Evolutionary conservation across 2,329 filamentous ascomycete species (phyloP), one percentile per base, ranked within the genome.

Genomic region (Diaporthe eres): DNA sequence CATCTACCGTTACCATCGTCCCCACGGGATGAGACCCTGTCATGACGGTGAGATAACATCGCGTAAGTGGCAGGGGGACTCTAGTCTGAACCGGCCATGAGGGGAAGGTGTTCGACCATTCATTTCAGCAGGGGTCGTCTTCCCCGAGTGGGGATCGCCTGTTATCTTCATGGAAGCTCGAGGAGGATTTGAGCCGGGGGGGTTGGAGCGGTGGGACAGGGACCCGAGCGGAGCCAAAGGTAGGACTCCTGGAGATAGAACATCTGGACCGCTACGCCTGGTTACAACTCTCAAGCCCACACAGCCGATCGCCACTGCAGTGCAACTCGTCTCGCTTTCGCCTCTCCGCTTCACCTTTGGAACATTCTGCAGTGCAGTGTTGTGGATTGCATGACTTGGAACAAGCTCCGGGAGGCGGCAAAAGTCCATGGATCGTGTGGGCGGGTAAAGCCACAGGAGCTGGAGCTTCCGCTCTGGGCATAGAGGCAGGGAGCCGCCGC

Each of bases 21-120:
- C 47, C 49, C 12, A 15, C n/a, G 34, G 49, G 9, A 55, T 39
- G 65, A 37, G 65, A 53, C 65, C 65, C 65, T 42, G 49, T 70
- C 65, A 39, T 55, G 65, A 53, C 47, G 47, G 49, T 4, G 34
- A 55, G 65, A 70, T 70, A 70, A 51, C 65, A 53, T 68, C n/a
- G 47, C n/a, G 65, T 47, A 28, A 28, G n/a, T 68, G 31, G 49
- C 63, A 53, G 63, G 63, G 63, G 63, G 19, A 28, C 22, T 70
- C 47, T 55, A 22, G 34, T 55, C 47, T 28, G 65, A 19, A 28
- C n/a, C 65, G 34, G 9, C 47, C 22, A 53, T 28, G 34, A 25
- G 47, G 65, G 34, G 47, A 31, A 9, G 49, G 22, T 19, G 25
- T 37, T 39, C 49, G 31, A 42, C 65, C 65, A n/a, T 17, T 39